Percentiles rank a stretch among this genome's conserved stretches.
phyloP scores from a whole-genome alignment of 352 stramenopile species.

The Paralagenidium karlingii region DNA sequence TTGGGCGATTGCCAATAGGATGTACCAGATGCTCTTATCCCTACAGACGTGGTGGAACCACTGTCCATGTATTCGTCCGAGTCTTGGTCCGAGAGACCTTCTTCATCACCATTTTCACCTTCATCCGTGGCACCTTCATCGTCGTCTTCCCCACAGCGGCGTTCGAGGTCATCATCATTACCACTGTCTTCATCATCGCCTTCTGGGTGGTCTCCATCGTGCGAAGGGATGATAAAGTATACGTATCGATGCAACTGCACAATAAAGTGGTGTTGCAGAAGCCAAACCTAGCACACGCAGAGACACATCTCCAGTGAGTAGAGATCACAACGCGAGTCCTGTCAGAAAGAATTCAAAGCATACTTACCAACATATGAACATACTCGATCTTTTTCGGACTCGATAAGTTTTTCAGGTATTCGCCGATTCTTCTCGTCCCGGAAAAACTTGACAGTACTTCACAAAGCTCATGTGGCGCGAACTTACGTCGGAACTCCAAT shows the following conservation, averaged over 20 bases:
- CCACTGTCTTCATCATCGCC: too few relatives aligned
- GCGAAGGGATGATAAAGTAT: constrained; percentile 72
- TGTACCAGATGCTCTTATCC: neutral
- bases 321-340: neutral
- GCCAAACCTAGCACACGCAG: constrained; percentile 34
- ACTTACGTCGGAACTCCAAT: constrained; percentile 63
- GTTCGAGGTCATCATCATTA: too few relatives aligned
- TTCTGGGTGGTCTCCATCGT: constrained; percentile 31
- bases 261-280: constrained; percentile 76
- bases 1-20: too few relatives aligned
- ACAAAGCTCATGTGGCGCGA: constrained; percentile 48
- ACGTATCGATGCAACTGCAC: constrained; percentile 78
- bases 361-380: constrained; percentile 62
- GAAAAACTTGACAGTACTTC: constrained; percentile 67
- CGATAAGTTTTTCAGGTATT: constrained; percentile 67
- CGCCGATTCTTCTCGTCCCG: constrained; percentile 50
- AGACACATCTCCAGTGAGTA: neutral
- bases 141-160: too few relatives aligned
- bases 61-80: neutral
- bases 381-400: constrained; percentile 68
- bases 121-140: neutral
- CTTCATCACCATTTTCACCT: neutral
- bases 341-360: neutral
- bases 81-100: neutral
- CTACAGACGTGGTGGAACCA: neutral